Percentiles rank a stretch among this genome's conserved stretches.
Conservation (phyloP, 192 early-diverging fungal species). For the Coemansia sp. region DNA sequence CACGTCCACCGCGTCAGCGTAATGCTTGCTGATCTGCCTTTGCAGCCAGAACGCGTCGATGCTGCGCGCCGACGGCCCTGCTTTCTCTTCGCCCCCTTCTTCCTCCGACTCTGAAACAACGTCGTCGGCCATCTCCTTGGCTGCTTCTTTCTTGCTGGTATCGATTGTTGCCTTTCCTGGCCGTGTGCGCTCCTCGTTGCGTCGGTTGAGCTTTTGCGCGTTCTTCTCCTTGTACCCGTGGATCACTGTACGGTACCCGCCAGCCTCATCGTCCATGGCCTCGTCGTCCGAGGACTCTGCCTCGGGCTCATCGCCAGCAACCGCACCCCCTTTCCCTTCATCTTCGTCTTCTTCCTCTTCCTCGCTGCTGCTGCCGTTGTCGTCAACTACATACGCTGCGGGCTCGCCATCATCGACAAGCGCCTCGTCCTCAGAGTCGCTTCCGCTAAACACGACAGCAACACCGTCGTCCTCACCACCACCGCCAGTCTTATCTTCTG, state of each 20-base stretch:
- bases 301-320: neutral
- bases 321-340: neutral
- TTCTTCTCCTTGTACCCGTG: constrained; percentile 38
- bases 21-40: constrained; percentile 75
- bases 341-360: constrained; percentile 3
- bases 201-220: constrained; percentile 25
- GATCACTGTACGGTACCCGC: constrained; percentile 39
- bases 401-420: constrained; percentile 58
- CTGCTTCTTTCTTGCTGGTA: constrained; percentile 6
- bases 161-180: neutral
- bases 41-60: constrained; percentile 99
- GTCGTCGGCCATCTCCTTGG: neutral
- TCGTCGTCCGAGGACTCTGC: neutral
- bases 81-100: too few species aligned
- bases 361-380: constrained; percentile 17
- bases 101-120: constrained; percentile 4
- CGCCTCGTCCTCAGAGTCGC: constrained; percentile 84
- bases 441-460: constrained; percentile 93
- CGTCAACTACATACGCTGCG: constrained; percentile 46
- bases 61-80: constrained; percentile 71
- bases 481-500: constrained; percentile 54
- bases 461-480: constrained; percentile 82
- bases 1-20: constrained; percentile 78
- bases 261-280: constrained; percentile 23
- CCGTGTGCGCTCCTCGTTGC: constrained; percentile 35